Evolutionary conservation across 441 rosid species (phyloP), one percentile per base, ranked within the genome.

Genomic region (Erysimum pusillum): DNA sequence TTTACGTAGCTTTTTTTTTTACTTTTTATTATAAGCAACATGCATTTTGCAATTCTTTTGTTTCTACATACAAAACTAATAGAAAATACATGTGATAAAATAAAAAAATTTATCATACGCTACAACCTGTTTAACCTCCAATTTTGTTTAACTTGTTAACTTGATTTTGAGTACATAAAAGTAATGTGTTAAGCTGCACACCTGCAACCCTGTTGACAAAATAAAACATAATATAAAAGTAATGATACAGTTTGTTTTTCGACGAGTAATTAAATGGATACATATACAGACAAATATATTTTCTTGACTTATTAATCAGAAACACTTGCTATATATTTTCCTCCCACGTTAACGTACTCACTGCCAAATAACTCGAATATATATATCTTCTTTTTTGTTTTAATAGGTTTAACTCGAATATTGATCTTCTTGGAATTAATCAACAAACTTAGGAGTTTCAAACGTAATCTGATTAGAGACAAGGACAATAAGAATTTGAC

Each of bases 81-180:
- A 48, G 8, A 56, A 31, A 13, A 31, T 31, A 31, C 38, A 3
- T 13, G 34, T 28, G 18, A 28, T 31, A 56, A 14, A 3, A 25
- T 25, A n/a, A 25, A 0, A 20, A 56, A 7, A 3, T 56, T 4
- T 57, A n/a, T 34, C 2, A 38, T 36, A 36, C 10, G 45, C 64
- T 17, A 7, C 63, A 58, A 63, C 51, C 52, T 46, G 45, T 51
- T 41, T 42, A 48, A 32, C 44, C 22, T 48, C 6, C 3, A 3
- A 17, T 63, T 7, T 22, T 63, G 52, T 42, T 25, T 42, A 63
- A 42, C 52, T 20, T 62, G 58, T 34, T 65, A 46, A 46, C 32
- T 10, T 65, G 44, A 17, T 17, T 34, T 31, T 15, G n/a, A n/a
- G n/a, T n/a, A n/a, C n/a, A n/a, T n/a, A n/a, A n/a, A n/a, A n/a